phyloP scores from a whole-genome alignment of 208 protist genomes.

The Trypanosoma avium region DNA sequence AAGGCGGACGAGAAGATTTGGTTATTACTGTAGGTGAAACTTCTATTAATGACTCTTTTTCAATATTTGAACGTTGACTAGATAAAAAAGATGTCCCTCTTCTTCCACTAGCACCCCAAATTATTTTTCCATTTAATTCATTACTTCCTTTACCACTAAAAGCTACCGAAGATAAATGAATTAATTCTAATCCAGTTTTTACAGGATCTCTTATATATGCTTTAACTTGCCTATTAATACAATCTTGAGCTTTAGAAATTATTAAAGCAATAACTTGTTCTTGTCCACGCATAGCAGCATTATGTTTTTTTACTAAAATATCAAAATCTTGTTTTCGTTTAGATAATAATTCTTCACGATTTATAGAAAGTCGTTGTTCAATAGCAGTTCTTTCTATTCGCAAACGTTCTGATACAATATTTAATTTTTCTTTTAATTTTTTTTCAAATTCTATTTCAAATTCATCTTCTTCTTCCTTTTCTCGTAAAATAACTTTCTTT shows the following conservation, averaged over 20 bases:
- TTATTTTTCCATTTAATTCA: not conserved
- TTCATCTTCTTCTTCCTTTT: conserved; percentile 29
- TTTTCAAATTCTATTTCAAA: conserved; percentile 26
- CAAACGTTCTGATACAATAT: conserved; percentile 18
- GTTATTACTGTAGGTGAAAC: too few relatives aligned
- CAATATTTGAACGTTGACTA: not conserved
- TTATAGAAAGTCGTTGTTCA: conserved; percentile 23
- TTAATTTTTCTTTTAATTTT: conserved; percentile 25
- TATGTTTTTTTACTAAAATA: conserved; percentile 22
- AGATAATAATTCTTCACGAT: conserved; percentile 28
- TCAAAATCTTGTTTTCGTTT: conserved; percentile 34
- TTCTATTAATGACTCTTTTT: too few relatives aligned
- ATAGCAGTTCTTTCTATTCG: conserved; percentile 24
- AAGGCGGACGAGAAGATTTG: not conserved
- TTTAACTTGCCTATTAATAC: conserved; percentile 28
- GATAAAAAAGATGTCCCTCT: conserved; percentile 15
- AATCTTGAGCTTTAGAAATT: conserved; percentile 28
- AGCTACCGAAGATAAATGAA: conserved; percentile 9
- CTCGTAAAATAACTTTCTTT: conserved; percentile 26
- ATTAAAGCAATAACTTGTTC: conserved; percentile 27
- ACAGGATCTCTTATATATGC: conserved; percentile 27
- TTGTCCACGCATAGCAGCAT: conserved; percentile 15
- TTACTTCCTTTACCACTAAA: not conserved
- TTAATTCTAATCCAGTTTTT: conserved; percentile 36
- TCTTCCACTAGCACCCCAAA: conserved; percentile 12